Base-by-base conservation (phyloP, 1,284 basidiomycete species). In the Ustilago shanxiensis region DNA sequence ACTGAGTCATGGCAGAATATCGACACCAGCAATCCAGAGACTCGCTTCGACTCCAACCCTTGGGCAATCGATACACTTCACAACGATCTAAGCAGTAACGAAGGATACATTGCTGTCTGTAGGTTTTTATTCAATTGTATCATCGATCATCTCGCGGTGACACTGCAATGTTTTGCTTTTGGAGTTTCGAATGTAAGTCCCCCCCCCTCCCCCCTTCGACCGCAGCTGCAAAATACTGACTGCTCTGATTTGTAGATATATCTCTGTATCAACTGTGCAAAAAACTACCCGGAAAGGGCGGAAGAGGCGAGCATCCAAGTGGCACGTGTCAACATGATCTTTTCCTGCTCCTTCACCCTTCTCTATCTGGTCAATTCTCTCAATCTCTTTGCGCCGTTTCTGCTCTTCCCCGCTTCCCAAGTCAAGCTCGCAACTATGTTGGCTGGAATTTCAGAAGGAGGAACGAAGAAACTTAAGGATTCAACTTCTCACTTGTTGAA, bases 41-140 rank as follows among this genome's bases (percentile, higher is more conserved):
- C 5, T 39, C n/a, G 62, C 60, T 20, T 59, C 62, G 0, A 18
- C 50, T 2, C 39, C 50, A 2, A 37, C 26, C 55, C 54, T 3
- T 66, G 59, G 54, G 59, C 50, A 8, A 28, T 50, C 39, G 50
- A 39, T 7, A 53, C 39, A 0, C 28, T 67, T 24, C 70, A 72
- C n/a, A 65, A 64, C 8, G 64, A 61, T 2, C 35, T 75, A 2
- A 60, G 57, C 2, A 60, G 51, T 6, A 44, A 62, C 41, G 72
- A 71, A n/a, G 67, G 67, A 18, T 71, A 75, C 41, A 29, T 37
- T 8, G 62, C 67, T 2, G 56, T 75, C 9, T 71, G 72, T 22
- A 45, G 60, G 13, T 75, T 75, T 28, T 60, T 75, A 0, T 66
- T 71, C 64, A 66, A 71, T 18, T 75, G 72, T 58, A 53, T 71